phyloP scores from a whole-genome alignment of 106 monocot genomes.

The Dendrobium nobile region DNA sequence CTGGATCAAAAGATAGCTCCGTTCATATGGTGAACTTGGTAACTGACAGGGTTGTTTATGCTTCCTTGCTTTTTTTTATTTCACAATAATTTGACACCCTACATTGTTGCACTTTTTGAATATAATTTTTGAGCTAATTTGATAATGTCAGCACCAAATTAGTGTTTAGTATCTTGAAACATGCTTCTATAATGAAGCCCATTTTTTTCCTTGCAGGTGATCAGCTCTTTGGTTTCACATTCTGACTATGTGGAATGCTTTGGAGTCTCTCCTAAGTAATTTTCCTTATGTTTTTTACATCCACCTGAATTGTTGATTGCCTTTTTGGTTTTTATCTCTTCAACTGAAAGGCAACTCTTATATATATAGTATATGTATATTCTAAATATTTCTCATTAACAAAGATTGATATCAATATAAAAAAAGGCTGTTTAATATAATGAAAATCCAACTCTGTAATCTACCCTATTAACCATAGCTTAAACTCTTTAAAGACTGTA shows the following conservation, averaged over 20 bases:
- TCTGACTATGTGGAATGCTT: constrained; percentile 70
- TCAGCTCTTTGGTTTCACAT: constrained; percentile 54
- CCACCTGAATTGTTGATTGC: not conserved
- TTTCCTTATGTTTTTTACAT: not conserved
- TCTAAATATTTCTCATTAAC: too few relatives aligned
- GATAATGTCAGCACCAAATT: not conserved
- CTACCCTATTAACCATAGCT: too few relatives aligned
- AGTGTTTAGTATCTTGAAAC: not conserved
- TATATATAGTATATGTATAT: too few relatives aligned
- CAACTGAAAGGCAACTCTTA: not conserved
- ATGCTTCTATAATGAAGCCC: not conserved
- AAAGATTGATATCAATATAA: too few relatives aligned
- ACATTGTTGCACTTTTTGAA: not conserved
- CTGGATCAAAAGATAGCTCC: constrained; percentile 73
- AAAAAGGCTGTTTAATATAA: too few relatives aligned
- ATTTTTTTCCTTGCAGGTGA: constrained; percentile 26
- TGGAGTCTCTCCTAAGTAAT: constrained; percentile 64
- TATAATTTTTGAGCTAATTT: not conserved
- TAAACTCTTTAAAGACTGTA: too few relatives aligned
- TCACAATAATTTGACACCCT: not conserved
- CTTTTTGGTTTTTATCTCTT: not conserved
- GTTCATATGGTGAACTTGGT: constrained; percentile 73
- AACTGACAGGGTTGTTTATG: constrained; percentile 42
- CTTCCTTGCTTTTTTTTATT: not conserved
- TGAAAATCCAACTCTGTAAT: too few relatives aligned